Evolutionary conservation across 176 grass and related monocot genomes (phyloP).

Genomic region (Luzula sylvatica): DNA sequence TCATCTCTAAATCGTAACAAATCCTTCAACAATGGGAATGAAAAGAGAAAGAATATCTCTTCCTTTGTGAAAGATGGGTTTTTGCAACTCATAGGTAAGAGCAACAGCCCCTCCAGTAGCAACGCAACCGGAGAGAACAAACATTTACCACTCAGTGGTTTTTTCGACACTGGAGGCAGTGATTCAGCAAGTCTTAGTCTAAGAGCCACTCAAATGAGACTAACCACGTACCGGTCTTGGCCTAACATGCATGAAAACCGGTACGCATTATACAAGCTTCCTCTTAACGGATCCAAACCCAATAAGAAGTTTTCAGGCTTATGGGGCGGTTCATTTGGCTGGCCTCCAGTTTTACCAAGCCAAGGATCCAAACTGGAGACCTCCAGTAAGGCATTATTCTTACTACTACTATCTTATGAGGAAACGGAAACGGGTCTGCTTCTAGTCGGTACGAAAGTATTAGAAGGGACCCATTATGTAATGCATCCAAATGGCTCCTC

Average conservation of each 20-base stretch:
- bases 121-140: slow-evolving; percentile 30
- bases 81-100: slow-evolving; percentile 45
- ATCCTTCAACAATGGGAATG: not conserved
- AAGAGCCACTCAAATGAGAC: slow-evolving; percentile 29
- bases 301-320: slow-evolving; percentile 53
- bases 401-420: slow-evolving; percentile 79
- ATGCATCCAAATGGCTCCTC: slow-evolving; percentile 76
- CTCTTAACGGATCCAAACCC: slow-evolving; percentile 17
- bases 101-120: slow-evolving; percentile 22
- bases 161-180: slow-evolving; percentile 27
- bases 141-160: slow-evolving; percentile 40
- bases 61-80: slow-evolving; percentile 49
- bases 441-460: slow-evolving; percentile 65
- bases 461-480: slow-evolving; percentile 84
- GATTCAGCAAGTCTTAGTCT: slow-evolving; percentile 36
- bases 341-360: slow-evolving; percentile 31
- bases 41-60: slow-evolving; percentile 40
- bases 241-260: slow-evolving; percentile 73
- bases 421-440: slow-evolving; percentile 34
- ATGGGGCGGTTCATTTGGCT: slow-evolving; percentile 89
- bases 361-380: slow-evolving; percentile 31
- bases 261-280: slow-evolving; percentile 78
- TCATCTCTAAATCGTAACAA: slow-evolving; percentile 8
- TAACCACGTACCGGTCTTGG: slow-evolving; percentile 55
- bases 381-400: slow-evolving; percentile 60